phyloP scores from a whole-genome alignment of 2,329 filamentous ascomycete genomes.

The Parafenestella ontariensis region DNA sequence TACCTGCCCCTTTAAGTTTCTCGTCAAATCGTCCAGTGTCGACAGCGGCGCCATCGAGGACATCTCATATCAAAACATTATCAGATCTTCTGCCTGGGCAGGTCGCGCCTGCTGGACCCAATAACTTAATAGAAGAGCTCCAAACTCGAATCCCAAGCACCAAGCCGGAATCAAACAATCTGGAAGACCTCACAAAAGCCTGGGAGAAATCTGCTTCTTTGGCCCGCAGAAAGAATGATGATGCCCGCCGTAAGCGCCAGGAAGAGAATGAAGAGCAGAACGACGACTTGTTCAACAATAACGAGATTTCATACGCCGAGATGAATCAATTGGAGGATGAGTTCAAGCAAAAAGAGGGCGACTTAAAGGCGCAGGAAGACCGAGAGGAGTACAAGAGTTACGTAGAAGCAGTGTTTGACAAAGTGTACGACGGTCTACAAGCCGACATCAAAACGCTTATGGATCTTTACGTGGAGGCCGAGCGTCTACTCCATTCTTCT shows the following conservation, averaged over 20 bases:
- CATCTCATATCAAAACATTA: slow-evolving; percentile 24
- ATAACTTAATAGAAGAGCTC: slow-evolving; percentile 29
- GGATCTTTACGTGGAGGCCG: slow-evolving; percentile 52
- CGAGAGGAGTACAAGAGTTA: slow-evolving; percentile 60
- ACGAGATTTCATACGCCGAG: slow-evolving; percentile 65
- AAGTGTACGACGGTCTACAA: slow-evolving; percentile 57
- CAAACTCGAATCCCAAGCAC: slow-evolving; percentile 22
- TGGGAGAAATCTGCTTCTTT: slow-evolving; percentile 58
- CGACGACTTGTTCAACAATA: slow-evolving; percentile 62
- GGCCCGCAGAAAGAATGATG: slow-evolving; percentile 55
- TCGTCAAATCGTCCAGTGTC: slow-evolving; percentile 23
- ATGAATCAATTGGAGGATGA: slow-evolving; percentile 63
- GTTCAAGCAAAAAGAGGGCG: slow-evolving; percentile 61
- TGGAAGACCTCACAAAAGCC: slow-evolving; percentile 31
- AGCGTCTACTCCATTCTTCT: slow-evolving; percentile 32
- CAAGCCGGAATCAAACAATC: slow-evolving; percentile 25
- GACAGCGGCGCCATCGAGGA: slow-evolving; percentile 16
- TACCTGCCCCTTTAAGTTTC: slow-evolving; percentile 37
- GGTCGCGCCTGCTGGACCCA: slow-evolving; percentile 15
- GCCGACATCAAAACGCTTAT: slow-evolving; percentile 58
- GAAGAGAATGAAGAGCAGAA: slow-evolving; percentile 61
- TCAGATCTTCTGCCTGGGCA: slow-evolving; percentile 28
- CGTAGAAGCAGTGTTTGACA: slow-evolving; percentile 58
- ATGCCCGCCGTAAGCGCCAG: slow-evolving; percentile 58
- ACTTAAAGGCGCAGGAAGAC: slow-evolving; percentile 61